Evolutionary conservation across 2,329 filamentous ascomycete species (phyloP).

Genomic region (Ophiostoma angusticollis): DNA sequence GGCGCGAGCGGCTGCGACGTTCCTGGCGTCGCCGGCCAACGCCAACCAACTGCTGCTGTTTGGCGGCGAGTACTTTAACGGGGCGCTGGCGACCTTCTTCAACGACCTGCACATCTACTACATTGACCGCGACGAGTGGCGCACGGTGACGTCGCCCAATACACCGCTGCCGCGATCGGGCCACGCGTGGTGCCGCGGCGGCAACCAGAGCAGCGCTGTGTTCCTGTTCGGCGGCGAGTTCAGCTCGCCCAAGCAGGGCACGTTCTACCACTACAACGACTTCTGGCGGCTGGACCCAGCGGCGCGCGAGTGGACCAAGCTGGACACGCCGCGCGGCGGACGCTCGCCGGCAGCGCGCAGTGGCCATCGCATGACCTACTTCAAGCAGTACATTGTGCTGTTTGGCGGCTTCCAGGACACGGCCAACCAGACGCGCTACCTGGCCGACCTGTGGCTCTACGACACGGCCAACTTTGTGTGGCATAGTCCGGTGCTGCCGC

Average conservation of each 20-base stretch:
- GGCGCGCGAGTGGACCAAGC: conserved; percentile 76
- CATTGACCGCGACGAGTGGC: conserved; percentile 81
- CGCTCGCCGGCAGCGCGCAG: conserved; percentile 73
- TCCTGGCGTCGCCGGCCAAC: conserved; percentile 77
- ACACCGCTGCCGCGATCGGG: conserved; percentile 80
- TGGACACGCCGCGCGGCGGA: conserved; percentile 67
- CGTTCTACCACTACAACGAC: conserved; percentile 98
- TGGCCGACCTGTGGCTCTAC: conserved; percentile 90
- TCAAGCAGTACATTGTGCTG: conserved; percentile 90
- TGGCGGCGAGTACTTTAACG: conserved; percentile 93
- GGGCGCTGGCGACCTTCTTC: conserved; percentile 63
- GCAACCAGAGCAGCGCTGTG: conserved; percentile 65
- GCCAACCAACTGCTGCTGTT: conserved; percentile 82
- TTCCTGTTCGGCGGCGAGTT: conserved; percentile 97
- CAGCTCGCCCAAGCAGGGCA: conserved; percentile 90
- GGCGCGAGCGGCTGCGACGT: conserved; percentile 64
- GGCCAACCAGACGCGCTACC: conserved; percentile 84
- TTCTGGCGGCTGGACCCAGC: conserved; percentile 87
- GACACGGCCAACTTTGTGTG: conserved; percentile 80
- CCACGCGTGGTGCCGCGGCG: conserved; percentile 87
- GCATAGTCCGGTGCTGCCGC: conserved; percentile 62
- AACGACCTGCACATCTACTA: conserved; percentile 58
- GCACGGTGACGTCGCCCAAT: conserved; percentile 79
- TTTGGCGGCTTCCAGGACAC: conserved; percentile 98
- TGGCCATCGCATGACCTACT: conserved; percentile 92